Evolutionary conservation across 2,329 filamentous ascomycete genomes (phyloP), one percentile per base, ranked within the genome.

Genomic region (Colletotrichum sp.): DNA sequence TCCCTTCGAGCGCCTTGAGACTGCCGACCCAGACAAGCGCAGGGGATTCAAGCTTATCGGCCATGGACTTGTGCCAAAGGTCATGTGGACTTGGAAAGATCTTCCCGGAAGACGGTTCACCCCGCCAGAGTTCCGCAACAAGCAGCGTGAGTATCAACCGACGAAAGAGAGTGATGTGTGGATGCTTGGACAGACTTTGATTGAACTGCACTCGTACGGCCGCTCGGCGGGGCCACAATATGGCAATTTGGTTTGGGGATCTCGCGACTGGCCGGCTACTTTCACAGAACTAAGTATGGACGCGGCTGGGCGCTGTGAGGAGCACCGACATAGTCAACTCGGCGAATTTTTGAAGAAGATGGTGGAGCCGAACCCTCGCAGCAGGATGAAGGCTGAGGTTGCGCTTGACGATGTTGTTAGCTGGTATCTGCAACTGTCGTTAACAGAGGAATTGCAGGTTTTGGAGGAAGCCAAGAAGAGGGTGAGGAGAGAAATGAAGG

Each of bases 141-240:
- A 9, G 12, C 5, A 3, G 8, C 1, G 24, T 9, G 10, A 6
- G 26, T 71, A 62, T 26, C 68, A 67, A 28, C 57, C 73, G 39
- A 52, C 73, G 1, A 9, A 30, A 7, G 6, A 18, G 55, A 24
- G 69, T 2, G 74, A 76, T 18, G 28, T 76, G 26, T 76, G 74
- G 74, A 72, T 74, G 74, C 59, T 76, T 1, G 74, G 74, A 7
- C 39, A 60, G 74, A 34, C 24, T 12, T 36, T 76, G 30, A 21
- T 9, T 59, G 59, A 73, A n/a, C 59, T 60, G 18, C 74, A 74
- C 21, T 57, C 32, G 6, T 57, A 39, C 55, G 72, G 68, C 39
- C n/a, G 16, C 28, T 8, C 15, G 65, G 49, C 18, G 26, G 5
- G 15, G 24, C 7, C 10, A 15, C 6, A n/a, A 9, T 24, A 12